Evolutionary conservation across 2,329 filamentous ascomycete species (phyloP).

Genomic region (Penicillium sp.): DNA sequence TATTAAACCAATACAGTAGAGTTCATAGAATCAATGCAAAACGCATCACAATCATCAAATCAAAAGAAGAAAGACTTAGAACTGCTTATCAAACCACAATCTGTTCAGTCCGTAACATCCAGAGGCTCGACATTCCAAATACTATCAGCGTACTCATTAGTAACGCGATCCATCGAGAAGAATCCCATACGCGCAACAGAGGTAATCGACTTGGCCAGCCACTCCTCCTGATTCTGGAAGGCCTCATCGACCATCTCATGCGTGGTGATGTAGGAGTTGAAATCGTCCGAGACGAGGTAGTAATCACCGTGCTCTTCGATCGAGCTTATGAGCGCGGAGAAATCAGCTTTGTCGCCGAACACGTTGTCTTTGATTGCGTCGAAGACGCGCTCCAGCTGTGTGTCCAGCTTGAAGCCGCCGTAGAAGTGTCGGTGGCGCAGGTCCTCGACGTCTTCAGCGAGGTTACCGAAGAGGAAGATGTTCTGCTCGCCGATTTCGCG

Average conservation of each 20-base stretch:
- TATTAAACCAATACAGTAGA: background rate
- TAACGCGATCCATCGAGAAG: constrained; percentile 92
- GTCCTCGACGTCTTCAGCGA: constrained; percentile 94
- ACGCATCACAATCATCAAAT: background rate
- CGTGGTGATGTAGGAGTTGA: constrained; percentile 89
- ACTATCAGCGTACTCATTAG: constrained; percentile 92
- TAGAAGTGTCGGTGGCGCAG: constrained; percentile 89
- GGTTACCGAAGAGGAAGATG: constrained; percentile 96
- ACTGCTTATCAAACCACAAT: background rate
- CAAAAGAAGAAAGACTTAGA: background rate
- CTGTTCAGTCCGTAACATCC: constrained; percentile 39
- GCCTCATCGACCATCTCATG: constrained; percentile 87
- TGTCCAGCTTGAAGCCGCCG: constrained; percentile 72
- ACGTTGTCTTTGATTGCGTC: constrained; percentile 72
- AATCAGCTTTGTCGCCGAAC: constrained; percentile 77
- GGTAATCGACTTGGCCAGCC: constrained; percentile 85
- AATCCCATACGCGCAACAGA: constrained; percentile 94
- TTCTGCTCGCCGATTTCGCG: constrained; percentile 95
- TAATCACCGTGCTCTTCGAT: constrained; percentile 94
- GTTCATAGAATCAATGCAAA: background rate
- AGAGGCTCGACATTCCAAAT: constrained; percentile 97
- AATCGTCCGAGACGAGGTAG: constrained; percentile 96
- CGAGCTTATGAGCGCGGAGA: constrained; percentile 76
- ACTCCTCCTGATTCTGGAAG: constrained; percentile 88
- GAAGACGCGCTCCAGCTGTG: constrained; percentile 77